Evolutionary conservation across 2,329 filamentous ascomycete genomes (phyloP).

Genomic region (Mariannaea sp.): DNA sequence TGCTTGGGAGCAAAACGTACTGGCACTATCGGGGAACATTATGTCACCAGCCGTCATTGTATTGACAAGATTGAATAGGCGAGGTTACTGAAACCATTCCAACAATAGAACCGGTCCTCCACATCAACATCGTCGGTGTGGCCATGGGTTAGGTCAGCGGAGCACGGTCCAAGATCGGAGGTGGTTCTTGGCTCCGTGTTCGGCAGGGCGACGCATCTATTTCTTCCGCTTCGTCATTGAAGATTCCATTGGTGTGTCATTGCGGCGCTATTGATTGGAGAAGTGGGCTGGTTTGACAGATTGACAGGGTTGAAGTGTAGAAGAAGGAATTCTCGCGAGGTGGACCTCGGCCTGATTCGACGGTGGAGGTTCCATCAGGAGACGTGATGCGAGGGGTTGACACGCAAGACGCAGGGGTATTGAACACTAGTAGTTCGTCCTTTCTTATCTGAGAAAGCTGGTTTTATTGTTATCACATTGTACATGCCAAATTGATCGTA

Average conservation of each 20-base stretch:
- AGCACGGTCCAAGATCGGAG: neutral
- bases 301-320: no score
- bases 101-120: constrained; percentile 34
- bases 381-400: no score
- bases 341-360: no score
- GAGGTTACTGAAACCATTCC: constrained; percentile 47
- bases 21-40: constrained; percentile 42
- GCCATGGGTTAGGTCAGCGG: neutral
- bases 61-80: constrained; percentile 49
- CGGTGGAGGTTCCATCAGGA: no score
- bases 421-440: no score
- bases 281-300: neutral
- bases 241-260: neutral
- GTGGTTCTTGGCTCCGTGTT: constrained; percentile 21
- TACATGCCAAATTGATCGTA: no score
- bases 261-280: constrained; percentile 4
- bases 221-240: neutral
- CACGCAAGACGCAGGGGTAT: no score
- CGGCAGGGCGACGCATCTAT: constrained; percentile 17
- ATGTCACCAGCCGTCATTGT: constrained; percentile 41
- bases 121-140: constrained; percentile 30
- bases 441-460: no score
- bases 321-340: no score
- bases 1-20: constrained; percentile 39
- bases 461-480: no score